A percentile compares a stretch with the other conserved stretches of the same genome.
Conservation (phyloP, 1,139 yeast genomes). For the Dujonia santamariae region DNA sequence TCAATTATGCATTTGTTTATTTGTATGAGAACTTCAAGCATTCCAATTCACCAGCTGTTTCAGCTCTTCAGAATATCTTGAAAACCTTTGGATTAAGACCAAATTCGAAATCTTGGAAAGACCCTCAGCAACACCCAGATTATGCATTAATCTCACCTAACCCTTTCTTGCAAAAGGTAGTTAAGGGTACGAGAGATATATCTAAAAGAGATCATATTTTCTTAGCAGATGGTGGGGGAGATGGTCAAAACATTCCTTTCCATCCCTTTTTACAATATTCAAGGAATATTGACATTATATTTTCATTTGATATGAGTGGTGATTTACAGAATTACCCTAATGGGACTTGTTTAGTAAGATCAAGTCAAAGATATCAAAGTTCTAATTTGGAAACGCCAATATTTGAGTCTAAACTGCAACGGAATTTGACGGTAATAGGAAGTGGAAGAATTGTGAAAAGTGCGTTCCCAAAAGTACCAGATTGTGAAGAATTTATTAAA, state of each 20-base stretch:
- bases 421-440: not conserved
- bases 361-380: conserved; percentile 23
- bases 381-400: conserved; percentile 15
- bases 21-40: conserved; percentile 42
- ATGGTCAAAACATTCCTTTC: conserved; percentile 43
- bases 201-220: conserved; percentile 17
- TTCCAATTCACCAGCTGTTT: conserved; percentile 34
- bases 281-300: conserved; percentile 30
- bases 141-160: conserved; percentile 74
- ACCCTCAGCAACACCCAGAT: conserved; percentile 49
- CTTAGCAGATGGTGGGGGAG: conserved; percentile 45
- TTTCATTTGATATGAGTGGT: conserved; percentile 39
- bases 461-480: conserved; percentile 39
- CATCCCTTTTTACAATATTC: conserved; percentile 31
- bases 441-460: conserved; percentile 12
- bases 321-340: conserved; percentile 39
- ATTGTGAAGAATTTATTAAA: conserved; percentile 24
- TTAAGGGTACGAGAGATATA: conserved; percentile 12
- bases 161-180: conserved; percentile 49
- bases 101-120: conserved; percentile 15
- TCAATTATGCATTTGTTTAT: conserved; percentile 51
- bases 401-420: conserved; percentile 14
- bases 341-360: conserved; percentile 26
- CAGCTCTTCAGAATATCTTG: conserved; percentile 43
- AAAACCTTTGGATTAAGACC: conserved; percentile 46